Evolutionary conservation across 352 stramenopile species (phyloP).

Genomic region (Thalassiosira livingstoniorum): DNA sequence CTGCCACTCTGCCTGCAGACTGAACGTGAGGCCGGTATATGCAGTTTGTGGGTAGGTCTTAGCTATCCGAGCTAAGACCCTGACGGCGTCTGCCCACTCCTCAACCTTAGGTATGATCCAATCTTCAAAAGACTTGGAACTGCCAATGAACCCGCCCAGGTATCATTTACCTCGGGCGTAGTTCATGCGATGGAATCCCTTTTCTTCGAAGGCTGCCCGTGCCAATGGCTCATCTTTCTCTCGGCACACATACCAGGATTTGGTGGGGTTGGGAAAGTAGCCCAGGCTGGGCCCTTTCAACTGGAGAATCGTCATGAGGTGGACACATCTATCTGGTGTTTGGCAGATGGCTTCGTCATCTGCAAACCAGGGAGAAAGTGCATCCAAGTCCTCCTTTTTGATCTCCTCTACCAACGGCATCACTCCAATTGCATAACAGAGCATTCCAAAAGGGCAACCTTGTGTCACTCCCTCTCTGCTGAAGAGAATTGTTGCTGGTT

Average conservation of each 20-base stretch:
- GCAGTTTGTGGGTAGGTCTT: constrained; percentile 46
- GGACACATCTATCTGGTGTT: neutral
- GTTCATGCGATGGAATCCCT: constrained; percentile 20
- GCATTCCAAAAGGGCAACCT: constrained; percentile 34
- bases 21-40: constrained; percentile 47
- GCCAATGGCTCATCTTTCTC: constrained; percentile 14
- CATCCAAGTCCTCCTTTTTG: neutral
- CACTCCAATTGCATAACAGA: constrained; percentile 33
- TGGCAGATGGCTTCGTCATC: constrained; percentile 29
- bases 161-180: constrained; percentile 28
- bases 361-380: constrained; percentile 41
- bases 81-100: constrained; percentile 20
- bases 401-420: constrained; percentile 29
- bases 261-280: constrained; percentile 13
- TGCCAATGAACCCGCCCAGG: constrained; percentile 38
- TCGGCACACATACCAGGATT: constrained; percentile 10
- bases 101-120: constrained; percentile 30
- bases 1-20: constrained; percentile 56
- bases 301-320: constrained; percentile 5
- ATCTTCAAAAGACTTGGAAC: neutral
- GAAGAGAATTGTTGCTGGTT: neutral
- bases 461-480: constrained; percentile 36
- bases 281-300: constrained; percentile 9
- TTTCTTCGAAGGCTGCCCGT: neutral
- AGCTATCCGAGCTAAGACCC: constrained; percentile 5